Conservation (phyloP, 2,329 filamentous ascomycete species). For the Aplosporella prunicola region DNA sequence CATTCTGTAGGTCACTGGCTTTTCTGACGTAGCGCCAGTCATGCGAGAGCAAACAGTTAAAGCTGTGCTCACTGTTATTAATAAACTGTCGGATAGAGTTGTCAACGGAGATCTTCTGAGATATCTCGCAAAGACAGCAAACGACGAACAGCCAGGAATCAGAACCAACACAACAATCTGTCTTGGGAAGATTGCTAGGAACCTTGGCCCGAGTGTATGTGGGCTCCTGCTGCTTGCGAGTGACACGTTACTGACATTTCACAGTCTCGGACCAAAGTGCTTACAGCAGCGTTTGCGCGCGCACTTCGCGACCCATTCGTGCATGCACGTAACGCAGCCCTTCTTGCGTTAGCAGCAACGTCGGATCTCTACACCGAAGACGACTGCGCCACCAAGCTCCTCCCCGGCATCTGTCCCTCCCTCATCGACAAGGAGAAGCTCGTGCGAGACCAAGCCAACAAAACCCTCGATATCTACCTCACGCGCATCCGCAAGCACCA, state of each 20-base stretch:
- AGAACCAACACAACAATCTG: conserved; percentile 98
- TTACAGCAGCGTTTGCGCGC: conserved; percentile 84
- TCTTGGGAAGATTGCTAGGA: conserved; percentile 87
- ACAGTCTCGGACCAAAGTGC: conserved; percentile 74
- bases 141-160: conserved; percentile 95
- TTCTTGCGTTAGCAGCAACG: conserved; percentile 79
- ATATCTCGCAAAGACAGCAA: conserved; percentile 88
- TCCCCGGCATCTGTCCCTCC: conserved; percentile 75
- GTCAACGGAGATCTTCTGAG: conserved; percentile 89
- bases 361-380: conserved; percentile 80
- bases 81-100: conserved; percentile 82
- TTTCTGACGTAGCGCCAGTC: conserved; percentile 81
- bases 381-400: conserved; percentile 72
- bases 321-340: conserved; percentile 79
- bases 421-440: conserved; percentile 93
- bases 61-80: conserved; percentile 76
- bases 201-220: conserved; percentile 56
- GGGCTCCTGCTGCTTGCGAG: background rate
- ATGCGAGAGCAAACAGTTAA: conserved; percentile 95
- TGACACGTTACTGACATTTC: background rate
- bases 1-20: conserved; percentile 65
- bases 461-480: conserved; percentile 79
- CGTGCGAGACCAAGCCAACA: conserved; percentile 82
- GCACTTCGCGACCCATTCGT: conserved; percentile 90
- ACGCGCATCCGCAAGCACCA: conserved; percentile 72